Base-by-base conservation (phyloP, 306 rosid species). In the Prunus padus region DNA sequence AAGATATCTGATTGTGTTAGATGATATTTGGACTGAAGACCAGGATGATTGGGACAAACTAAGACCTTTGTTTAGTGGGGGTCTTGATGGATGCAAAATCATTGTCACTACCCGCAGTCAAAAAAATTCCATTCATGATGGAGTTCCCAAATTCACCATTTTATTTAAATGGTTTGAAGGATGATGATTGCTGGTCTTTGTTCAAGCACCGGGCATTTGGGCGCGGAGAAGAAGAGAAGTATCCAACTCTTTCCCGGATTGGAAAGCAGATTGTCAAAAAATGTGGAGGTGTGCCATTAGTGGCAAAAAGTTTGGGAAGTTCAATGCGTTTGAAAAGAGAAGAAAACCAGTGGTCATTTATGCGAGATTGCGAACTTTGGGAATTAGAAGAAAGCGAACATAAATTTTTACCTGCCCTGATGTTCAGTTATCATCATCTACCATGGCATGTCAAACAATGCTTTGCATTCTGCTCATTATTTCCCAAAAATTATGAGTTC, bases 11-110 rank as follows among this genome's bases (percentile, higher is more conserved):
- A 31, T 31, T 0, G 37, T 78, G 30, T 42, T 78, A 3, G 82
- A 79, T 37, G 78, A 79, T 71, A 40, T 78, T 52, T 78, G 82
- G 77, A 52, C 54, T 0, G 76, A 63, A 30, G 28, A 71, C 5
- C 37, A 31, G 3, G 60, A 23, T 11, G 82, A 71, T 13, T 79
- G 82, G 82, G 51, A 65, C 11, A 18, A 71, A 8, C 19, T 79
- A 4, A 55, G 28, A 20, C 76, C 72, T 51, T 11, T 72, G 23
- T 65, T 79, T 40, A 54, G 20, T 11, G 64, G 12, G 4, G 77
- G 67, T 3, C 26, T 59, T 28, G 54, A 55, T 14, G 82, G 73
- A 65, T 40, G 67, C 67, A 79, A 71, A 26, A 56, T 72, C 9
- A 10, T 79, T 5, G 54, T 79, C 8, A 72, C 74, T 0, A 45